Percentiles rank a stretch among this genome's conserved stretches.
phyloP scores from a whole-genome alignment of 2,329 filamentous ascomycete genomes.

The Arthrobotrys sinensis region DNA sequence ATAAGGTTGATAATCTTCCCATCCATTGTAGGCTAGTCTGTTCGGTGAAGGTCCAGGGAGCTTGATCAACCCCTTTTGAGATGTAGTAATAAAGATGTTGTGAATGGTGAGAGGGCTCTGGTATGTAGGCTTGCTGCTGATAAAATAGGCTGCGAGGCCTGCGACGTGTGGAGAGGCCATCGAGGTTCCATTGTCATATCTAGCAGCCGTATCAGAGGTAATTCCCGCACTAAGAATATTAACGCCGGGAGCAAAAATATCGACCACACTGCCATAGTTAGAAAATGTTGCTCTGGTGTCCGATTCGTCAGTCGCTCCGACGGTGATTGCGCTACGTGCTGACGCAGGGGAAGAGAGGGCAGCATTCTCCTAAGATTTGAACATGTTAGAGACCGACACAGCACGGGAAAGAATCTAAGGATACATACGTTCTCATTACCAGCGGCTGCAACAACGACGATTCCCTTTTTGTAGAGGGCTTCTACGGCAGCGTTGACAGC shows the following conservation, averaged over 20 bases:
- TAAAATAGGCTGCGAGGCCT: constrained; percentile 78
- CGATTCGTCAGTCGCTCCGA: constrained; percentile 70
- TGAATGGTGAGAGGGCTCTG: constrained; percentile 15
- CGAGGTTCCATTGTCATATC: constrained; percentile 73
- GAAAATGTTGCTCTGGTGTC: constrained; percentile 69
- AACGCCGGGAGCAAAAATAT: constrained; percentile 72
- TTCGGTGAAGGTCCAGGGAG: not conserved
- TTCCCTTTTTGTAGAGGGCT: constrained; percentile 69
- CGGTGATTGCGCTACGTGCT: constrained; percentile 71
- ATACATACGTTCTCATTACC: constrained; percentile 70
- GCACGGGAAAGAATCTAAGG: not conserved
- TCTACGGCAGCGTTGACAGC: constrained; percentile 72
- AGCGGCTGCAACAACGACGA: constrained; percentile 73
- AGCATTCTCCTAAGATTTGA: constrained; percentile 65
- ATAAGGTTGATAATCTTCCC: too few species aligned
- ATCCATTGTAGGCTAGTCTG: constrained; percentile 16
- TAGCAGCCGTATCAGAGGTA: constrained; percentile 69
- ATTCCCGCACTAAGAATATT: constrained; percentile 71
- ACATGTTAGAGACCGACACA: not conserved
- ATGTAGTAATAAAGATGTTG: not conserved
- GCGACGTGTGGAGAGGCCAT: constrained; percentile 80
- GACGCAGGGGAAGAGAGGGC: constrained; percentile 72
- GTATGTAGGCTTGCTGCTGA: constrained; percentile 66
- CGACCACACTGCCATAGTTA: constrained; percentile 71
- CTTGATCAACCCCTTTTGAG: not conserved